Evolutionary conservation across 2,329 filamentous ascomycete species (phyloP).

Genomic region (Pseudogymnoascus sp.): DNA sequence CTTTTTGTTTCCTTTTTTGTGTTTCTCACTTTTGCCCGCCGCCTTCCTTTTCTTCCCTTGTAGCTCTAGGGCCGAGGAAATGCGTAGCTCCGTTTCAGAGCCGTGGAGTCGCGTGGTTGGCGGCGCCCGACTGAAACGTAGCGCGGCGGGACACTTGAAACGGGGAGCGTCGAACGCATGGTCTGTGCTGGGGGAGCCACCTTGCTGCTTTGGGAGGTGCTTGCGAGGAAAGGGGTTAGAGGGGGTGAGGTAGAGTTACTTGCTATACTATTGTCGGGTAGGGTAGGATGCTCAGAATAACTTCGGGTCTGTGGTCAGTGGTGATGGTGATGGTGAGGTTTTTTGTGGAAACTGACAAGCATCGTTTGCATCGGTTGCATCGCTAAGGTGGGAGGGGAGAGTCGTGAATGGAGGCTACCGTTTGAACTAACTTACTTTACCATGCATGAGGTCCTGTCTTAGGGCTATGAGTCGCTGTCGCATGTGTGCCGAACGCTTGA

Average conservation of each 20-base stretch:
- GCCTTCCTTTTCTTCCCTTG: background rate
- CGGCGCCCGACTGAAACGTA: background rate
- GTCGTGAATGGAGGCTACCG: background rate
- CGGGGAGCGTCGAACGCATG: background rate
- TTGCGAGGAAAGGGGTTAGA: background rate
- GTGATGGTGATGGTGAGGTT: background rate
- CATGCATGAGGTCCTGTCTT: background rate
- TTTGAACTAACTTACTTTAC: background rate
- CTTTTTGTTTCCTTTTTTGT: background rate
- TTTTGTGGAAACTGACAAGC: background rate
- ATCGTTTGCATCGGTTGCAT: background rate
- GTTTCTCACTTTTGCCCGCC: background rate
- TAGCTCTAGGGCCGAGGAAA: background rate
- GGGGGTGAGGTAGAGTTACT: background rate
- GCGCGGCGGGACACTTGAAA: background rate
- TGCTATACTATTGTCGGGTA: background rate
- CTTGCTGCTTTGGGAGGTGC: background rate
- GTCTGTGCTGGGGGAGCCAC: background rate
- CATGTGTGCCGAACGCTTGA: background rate
- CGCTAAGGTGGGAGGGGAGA: background rate
- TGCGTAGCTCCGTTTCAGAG: background rate
- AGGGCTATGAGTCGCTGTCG: background rate
- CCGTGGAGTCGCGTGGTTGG: background rate
- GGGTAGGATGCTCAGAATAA: background rate
- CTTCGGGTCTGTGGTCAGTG: background rate